These are phyloP conservation scores for Pseudogymnoascus sp. DNA, from an alignment of 2,329 filamentous ascomycete genomes.

Conservation along the genomic window DNA sequence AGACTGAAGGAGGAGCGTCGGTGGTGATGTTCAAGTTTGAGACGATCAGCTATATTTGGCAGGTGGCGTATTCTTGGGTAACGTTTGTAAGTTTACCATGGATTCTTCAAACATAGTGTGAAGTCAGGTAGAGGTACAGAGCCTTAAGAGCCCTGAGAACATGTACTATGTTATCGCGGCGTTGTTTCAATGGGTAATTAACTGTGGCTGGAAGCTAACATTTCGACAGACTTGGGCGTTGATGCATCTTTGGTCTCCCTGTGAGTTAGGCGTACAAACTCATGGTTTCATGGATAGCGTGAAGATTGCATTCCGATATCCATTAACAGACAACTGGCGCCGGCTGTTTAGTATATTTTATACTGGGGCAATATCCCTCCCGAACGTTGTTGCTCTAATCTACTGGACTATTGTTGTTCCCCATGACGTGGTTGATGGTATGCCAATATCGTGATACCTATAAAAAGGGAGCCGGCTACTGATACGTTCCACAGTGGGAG, in stretches of 20 bases:
- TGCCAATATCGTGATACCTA: neutral
- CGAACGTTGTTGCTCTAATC: constrained; percentile 24
- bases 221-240: constrained; percentile 25
- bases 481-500: constrained; percentile 14
- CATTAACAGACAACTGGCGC: constrained; percentile 16
- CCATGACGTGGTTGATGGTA: constrained; percentile 9
- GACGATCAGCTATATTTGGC: constrained; percentile 24
- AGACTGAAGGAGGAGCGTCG: constrained; percentile 14
- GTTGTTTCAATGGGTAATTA: neutral
- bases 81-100: constrained; percentile 23
- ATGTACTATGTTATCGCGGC: neutral
- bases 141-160: neutral
- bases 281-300: constrained; percentile 10
- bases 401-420: constrained; percentile 27
- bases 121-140: neutral
- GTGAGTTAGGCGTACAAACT: constrained; percentile 13
- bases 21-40: constrained; percentile 22
- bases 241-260: constrained; percentile 28
- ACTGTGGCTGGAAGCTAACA: neutral
- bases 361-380: constrained; percentile 23
- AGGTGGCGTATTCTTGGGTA: constrained; percentile 24
- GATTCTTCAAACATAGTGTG: neutral
- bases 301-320: constrained; percentile 22
- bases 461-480: constrained; percentile 7
- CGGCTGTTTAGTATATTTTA: constrained; percentile 28